Base-by-base conservation (phyloP, 1,284 basidiomycete species). In the Stereum hirsutum region DNA sequence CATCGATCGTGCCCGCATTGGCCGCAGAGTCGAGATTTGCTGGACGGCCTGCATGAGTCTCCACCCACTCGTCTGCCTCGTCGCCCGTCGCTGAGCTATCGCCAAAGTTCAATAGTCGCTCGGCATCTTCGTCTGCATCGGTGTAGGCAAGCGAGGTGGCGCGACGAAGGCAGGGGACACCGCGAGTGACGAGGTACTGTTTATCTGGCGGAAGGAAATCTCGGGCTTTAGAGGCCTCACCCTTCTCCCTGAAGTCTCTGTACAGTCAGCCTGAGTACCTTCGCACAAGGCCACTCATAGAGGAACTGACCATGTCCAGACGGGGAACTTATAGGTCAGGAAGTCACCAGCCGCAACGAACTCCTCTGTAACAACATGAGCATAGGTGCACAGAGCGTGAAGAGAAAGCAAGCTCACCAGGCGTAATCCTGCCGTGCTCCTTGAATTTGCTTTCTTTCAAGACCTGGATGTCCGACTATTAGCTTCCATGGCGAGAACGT, bases 391-490 rank as follows among this genome's bases (percentile, higher is more conserved):
- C 43, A 19, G 33, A 32, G 24, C 44, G 34, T 24, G 21, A 37
- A 27, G 33, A 7, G 42, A 37, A 42, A 54, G 49, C 48, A 20
- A 17, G 61, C 80, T 41, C 49, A 95, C 92, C 93, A 49, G 93
- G 94, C 14, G 89, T 97, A 57, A 96, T 95, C 44, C 94, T 74
- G 10, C 95, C 95, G 59, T 97, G 91, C 64, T 99, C 95, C 64
- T 96, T 98, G 74, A 99, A 99, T 63, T 98, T 98, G 69, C 89
- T 93, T 69, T 99, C 95, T 58, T 87, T 88, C 54, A 99, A 75
- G 25, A 98, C 94, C 91, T 93, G 57, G n/a, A n/a, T n/a, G n/a
- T n/a, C n/a, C n/a, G n/a, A n/a, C n/a, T n/a, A 12, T 10, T 38
- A n/a, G 36, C 10, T 23, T 37, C 46, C 54, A 46, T 47, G 30